Percentiles rank a stretch among this genome's conserved stretches.
Evolutionary conservation across 2,329 filamentous ascomycete species (phyloP).

Genomic region (Colletotrichum magnum): DNA sequence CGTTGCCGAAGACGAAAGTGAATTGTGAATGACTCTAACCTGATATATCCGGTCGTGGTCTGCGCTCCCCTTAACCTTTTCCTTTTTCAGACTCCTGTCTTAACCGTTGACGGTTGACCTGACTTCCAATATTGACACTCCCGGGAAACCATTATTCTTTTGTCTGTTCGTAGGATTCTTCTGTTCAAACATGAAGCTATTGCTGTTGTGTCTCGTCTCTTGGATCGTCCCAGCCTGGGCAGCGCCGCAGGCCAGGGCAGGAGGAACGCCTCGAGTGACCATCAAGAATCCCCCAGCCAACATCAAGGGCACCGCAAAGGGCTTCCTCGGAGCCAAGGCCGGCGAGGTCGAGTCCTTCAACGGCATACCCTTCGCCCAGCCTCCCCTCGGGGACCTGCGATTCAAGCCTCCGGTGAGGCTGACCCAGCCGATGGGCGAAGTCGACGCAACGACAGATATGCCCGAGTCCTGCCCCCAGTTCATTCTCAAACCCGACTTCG

Average conservation of each 20-base stretch:
- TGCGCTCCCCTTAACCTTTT: not conserved
- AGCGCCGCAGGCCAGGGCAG: slow-evolving; percentile 11
- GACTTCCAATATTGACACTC: not conserved
- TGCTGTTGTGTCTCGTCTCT: slow-evolving; percentile 2
- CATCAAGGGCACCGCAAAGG: slow-evolving; percentile 30
- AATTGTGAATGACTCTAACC: not conserved
- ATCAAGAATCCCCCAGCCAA: slow-evolving; percentile 33
- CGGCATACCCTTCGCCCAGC: slow-evolving; percentile 69
- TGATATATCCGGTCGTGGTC: slow-evolving; percentile 21
- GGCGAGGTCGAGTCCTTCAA: slow-evolving; percentile 68
- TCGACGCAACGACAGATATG: slow-evolving; percentile 59
- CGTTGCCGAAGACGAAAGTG: not conserved
- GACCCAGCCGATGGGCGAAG: slow-evolving; percentile 43
- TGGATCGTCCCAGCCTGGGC: not conserved
- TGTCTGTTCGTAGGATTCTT: not conserved
- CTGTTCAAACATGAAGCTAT: not conserved
- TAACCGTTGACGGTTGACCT: not conserved
- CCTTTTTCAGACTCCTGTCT: not conserved
- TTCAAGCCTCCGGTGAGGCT: slow-evolving; percentile 56
- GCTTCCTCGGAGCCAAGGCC: slow-evolving; percentile 23
- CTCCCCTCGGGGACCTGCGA: slow-evolving; percentile 67
- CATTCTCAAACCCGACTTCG: slow-evolving; percentile 44
- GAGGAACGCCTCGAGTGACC: slow-evolving; percentile 13
- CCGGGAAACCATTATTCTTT: not conserved
- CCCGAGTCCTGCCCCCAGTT: slow-evolving; percentile 47